Base-by-base conservation (phyloP, 2,329 filamentous ascomycete genomes). In the Akanthomyces lecanii region DNA sequence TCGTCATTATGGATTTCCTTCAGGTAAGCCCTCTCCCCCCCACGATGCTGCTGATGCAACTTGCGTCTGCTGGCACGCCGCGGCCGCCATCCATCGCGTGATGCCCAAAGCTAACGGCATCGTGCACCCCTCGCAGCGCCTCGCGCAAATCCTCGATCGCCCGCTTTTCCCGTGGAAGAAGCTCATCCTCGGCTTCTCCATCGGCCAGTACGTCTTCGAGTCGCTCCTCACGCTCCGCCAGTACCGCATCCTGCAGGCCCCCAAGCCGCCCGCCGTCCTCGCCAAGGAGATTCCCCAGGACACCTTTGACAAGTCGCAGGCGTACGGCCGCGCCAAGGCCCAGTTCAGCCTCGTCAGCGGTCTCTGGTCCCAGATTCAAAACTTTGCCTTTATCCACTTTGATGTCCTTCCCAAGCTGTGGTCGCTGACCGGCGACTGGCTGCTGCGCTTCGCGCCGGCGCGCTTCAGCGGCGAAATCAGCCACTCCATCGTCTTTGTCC, bases 101-200 rank as follows among this genome's bases (percentile, higher is more conserved):
- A 16, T 40, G 40, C 18, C 30, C 18, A 4, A 36, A 38, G n/a
- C 47, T 45, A 60, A 61, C 50, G 3, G 33, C 38, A 40, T n/a
- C n/a, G 21, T 21, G 21, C 5, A 28, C 10, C 16, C 40, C 33
- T 23, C 42, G 54, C 72, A 89, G 85, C 84, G 85, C 81, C 87
- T 98, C 69, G 91, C 92, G 73, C 86, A 86, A 76, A 88, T 90
- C 77, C 89, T 98, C 71, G 95, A 99, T 81, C 87, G 91, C 73
- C 93, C 94, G 64, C 82, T 91, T 73, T 97, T 98, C 80, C 94
- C 95, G 62, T 99, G 95, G 95, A 99, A 97, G 86, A 90, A 87
- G 75, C 87, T 99, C 71, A 93, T 99, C 71, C 85, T 98, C 70
- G 91, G 92, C 71, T 99, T 99, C 80, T 96, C 92, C 36, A 76